Evolutionary conservation across 169 alveolate genomes (phyloP).

Genomic region (Plasmodium coatneyi): DNA sequence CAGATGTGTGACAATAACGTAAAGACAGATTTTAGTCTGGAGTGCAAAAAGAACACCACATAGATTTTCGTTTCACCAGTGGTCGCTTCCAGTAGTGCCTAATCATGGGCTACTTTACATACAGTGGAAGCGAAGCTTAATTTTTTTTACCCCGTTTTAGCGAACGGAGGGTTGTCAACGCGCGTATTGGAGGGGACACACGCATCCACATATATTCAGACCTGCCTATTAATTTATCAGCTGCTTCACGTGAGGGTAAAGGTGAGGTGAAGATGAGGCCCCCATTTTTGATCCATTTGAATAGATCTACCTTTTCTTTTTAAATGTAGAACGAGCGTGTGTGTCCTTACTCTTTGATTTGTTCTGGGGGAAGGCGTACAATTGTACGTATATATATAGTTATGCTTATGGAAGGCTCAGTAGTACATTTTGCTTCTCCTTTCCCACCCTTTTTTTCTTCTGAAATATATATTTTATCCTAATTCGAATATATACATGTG

Average conservation of each 20-base stretch:
- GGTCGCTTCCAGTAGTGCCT: background rate
- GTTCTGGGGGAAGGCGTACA: background rate
- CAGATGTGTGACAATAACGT: conserved; percentile 65
- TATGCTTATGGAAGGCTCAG: background rate
- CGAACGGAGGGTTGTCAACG: background rate
- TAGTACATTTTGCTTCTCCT: background rate
- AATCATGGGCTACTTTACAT: background rate
- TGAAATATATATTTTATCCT: background rate
- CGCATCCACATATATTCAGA: background rate
- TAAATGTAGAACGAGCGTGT: background rate
- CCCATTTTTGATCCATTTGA: background rate
- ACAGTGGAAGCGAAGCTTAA: background rate
- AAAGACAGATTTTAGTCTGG: conserved; percentile 71
- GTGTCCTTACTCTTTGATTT: background rate
- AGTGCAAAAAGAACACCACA: conserved; percentile 3
- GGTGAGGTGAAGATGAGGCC: background rate
- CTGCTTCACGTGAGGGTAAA: background rate
- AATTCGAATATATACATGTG: background rate
- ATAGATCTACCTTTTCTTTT: background rate
- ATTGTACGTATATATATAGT: background rate
- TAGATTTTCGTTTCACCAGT: background rate
- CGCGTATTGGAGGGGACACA: background rate
- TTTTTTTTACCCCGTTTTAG: background rate
- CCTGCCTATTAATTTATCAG: background rate
- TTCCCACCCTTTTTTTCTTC: background rate